These are phyloP conservation scores for Saccharomycopsis sp. DNA, from an alignment of 805 yeast species.

Conservation along the genomic window DNA sequence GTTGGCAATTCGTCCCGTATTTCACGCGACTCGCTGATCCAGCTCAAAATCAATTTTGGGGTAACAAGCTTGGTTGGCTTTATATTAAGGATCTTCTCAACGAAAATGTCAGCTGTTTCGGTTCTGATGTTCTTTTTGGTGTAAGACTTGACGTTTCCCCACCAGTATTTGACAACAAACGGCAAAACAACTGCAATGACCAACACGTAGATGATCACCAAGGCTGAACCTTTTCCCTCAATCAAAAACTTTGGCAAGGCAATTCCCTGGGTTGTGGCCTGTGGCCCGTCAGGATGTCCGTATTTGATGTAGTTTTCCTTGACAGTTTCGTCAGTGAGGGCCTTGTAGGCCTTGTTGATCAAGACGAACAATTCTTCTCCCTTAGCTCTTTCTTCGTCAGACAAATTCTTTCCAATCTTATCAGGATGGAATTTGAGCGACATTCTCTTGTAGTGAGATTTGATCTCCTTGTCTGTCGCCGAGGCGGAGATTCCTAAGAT, in stretches of 20 bases:
- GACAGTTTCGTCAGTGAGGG: slow-evolving; percentile 83
- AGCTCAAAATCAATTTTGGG: slow-evolving; percentile 47
- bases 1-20: slow-evolving; percentile 36
- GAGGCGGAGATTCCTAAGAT: slow-evolving; percentile 65
- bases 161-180: slow-evolving; percentile 76
- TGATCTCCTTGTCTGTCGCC: slow-evolving; percentile 71
- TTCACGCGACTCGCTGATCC: slow-evolving; percentile 65
- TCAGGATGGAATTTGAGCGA: slow-evolving; percentile 92
- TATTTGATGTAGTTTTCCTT: slow-evolving; percentile 76
- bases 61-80: slow-evolving; percentile 61
- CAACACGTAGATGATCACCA: slow-evolving; percentile 55
- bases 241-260: slow-evolving; percentile 90
- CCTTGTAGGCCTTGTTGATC: slow-evolving; percentile 87
- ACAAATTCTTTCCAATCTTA: slow-evolving; percentile 59
- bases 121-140: slow-evolving; percentile 81
- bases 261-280: slow-evolving; percentile 82
- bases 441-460: slow-evolving; percentile 75
- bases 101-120: slow-evolving; percentile 73
- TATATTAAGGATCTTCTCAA: slow-evolving; percentile 64
- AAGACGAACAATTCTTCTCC: slow-evolving; percentile 73
- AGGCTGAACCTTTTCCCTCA: slow-evolving; percentile 69
- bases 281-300: slow-evolving; percentile 99
- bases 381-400: slow-evolving; percentile 46
- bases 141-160: slow-evolving; percentile 73
- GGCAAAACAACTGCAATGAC: slow-evolving; percentile 79